Evolutionary conservation across 352 stramenopile species (phyloP).

Genomic region (Phytopythium ostracodes): DNA sequence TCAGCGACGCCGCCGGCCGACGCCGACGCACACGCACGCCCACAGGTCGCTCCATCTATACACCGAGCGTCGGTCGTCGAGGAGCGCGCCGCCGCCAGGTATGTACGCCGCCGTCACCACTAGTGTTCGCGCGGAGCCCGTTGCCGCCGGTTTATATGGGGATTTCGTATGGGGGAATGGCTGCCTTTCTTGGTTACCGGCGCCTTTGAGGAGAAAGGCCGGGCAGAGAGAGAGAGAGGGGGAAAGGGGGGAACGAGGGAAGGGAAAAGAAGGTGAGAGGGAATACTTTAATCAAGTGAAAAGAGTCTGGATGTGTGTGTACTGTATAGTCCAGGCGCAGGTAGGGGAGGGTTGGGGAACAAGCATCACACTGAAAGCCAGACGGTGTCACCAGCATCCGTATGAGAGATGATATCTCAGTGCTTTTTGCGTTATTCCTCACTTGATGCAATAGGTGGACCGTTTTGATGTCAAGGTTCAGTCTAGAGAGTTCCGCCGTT

Average conservation of each 20-base stretch:
- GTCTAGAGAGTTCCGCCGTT: neutral
- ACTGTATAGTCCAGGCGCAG: neutral
- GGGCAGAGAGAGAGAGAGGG: neutral
- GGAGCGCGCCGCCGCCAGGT: too few relatives aligned
- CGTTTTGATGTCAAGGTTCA: neutral
- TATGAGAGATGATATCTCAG: too few relatives aligned
- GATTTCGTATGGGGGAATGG: neutral
- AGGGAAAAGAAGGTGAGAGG: neutral
- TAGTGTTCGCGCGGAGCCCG: too few relatives aligned
- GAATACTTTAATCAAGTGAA: neutral
- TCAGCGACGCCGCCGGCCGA: neutral
- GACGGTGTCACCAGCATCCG: neutral
- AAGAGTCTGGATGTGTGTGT: neutral
- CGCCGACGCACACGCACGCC: neutral
- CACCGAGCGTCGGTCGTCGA: neutral
- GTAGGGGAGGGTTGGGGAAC: neutral
- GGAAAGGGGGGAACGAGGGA: neutral
- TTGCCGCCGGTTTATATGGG: neutral
- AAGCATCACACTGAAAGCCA: neutral
- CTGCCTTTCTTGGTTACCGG: neutral
- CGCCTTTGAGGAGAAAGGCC: neutral
- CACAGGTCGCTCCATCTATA: neutral
- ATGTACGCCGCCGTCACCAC: too few relatives aligned
- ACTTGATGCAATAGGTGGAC: too few relatives aligned
- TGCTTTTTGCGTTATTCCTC: too few relatives aligned